These are phyloP conservation scores for Colletotrichum truncatum DNA, from an alignment of 2,329 filamentous ascomycete genomes.

Conservation along the genomic window DNA sequence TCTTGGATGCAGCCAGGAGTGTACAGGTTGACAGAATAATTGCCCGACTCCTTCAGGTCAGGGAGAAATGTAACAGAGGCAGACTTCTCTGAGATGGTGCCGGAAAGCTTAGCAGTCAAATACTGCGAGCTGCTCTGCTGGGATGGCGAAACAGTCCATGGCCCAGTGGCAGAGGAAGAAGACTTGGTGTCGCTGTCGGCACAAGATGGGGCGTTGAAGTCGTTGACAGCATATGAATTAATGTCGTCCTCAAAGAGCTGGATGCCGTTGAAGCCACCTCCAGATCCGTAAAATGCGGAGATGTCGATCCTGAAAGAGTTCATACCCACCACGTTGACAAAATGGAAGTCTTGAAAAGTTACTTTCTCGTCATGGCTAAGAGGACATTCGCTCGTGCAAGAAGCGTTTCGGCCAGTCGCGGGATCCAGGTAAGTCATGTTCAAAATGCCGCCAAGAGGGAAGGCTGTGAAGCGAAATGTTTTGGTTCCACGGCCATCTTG, in stretches of 20 bases:
- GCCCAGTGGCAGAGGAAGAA: constrained; percentile 73
- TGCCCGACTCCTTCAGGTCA: constrained; percentile 86
- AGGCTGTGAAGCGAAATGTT: constrained; percentile 85
- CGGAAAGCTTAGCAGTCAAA: constrained; percentile 72
- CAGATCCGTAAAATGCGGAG: constrained; percentile 84
- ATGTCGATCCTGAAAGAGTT: constrained; percentile 86
- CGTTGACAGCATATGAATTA: constrained; percentile 82
- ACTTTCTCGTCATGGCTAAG: constrained; percentile 75
- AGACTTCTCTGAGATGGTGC: constrained; percentile 63
- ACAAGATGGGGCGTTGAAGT: constrained; percentile 90
- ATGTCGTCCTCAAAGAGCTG: constrained; percentile 89
- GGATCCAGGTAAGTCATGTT: constrained; percentile 93
- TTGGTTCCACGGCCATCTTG: constrained; percentile 86
- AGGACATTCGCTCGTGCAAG: constrained; percentile 87
- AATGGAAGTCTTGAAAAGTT: constrained; percentile 87
- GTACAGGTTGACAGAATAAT: constrained; percentile 91
- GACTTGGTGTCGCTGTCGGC: constrained; percentile 67
- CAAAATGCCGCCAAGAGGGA: constrained; percentile 92
- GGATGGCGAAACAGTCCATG: constrained; percentile 77
- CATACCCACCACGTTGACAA: constrained; percentile 91
- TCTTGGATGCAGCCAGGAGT: constrained; percentile 91
- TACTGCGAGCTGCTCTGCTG: constrained; percentile 79
- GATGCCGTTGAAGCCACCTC: constrained; percentile 86
- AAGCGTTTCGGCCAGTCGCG: constrained; percentile 69
- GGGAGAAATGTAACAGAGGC: constrained; percentile 82